Conservation (phyloP, 2,329 filamentous ascomycete genomes). For the Cytospora paraplurivora region DNA sequence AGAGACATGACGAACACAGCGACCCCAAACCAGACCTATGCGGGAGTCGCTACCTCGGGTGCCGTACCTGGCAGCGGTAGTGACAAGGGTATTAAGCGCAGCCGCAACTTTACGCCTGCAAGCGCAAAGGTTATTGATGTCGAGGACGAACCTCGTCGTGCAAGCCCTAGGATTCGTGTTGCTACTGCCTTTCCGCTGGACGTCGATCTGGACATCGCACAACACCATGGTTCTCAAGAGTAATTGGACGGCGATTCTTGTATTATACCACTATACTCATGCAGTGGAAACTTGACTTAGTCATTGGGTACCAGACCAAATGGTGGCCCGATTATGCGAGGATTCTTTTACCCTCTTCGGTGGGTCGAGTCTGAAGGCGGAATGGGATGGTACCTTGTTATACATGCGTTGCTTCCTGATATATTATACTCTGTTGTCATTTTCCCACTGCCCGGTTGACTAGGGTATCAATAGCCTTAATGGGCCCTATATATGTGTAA, state of each 20-base stretch:
- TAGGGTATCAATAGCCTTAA: too few species aligned
- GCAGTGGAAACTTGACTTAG: neutral
- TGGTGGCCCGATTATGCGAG: neutral
- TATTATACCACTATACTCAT: too few species aligned
- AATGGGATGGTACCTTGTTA: too few species aligned
- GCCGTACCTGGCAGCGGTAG: conserved; percentile 29
- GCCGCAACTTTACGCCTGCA: conserved; percentile 49
- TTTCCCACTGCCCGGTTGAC: too few species aligned
- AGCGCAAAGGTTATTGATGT: conserved; percentile 50
- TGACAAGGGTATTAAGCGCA: conserved; percentile 49
- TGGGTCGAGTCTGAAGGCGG: neutral
- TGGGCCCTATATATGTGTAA: too few species aligned
- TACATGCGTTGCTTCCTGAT: too few species aligned
- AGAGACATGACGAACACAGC: conserved; percentile 37
- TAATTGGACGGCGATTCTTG: neutral
- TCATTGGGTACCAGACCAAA: neutral
- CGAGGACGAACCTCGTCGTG: conserved; percentile 48
- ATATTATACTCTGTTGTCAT: neutral
- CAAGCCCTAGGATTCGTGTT: conserved; percentile 37
- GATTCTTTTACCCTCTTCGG: neutral
- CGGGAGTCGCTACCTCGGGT: conserved; percentile 28
- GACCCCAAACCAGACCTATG: conserved; percentile 30
- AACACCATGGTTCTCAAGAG: neutral
- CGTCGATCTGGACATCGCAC: conserved; percentile 1
- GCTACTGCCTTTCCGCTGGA: neutral